A percentile compares a stretch with the other conserved stretches of the same genome.
Evolutionary conservation across 805 yeast genomes (phyloP).

Genomic region (Pichia cabralensis): DNA sequence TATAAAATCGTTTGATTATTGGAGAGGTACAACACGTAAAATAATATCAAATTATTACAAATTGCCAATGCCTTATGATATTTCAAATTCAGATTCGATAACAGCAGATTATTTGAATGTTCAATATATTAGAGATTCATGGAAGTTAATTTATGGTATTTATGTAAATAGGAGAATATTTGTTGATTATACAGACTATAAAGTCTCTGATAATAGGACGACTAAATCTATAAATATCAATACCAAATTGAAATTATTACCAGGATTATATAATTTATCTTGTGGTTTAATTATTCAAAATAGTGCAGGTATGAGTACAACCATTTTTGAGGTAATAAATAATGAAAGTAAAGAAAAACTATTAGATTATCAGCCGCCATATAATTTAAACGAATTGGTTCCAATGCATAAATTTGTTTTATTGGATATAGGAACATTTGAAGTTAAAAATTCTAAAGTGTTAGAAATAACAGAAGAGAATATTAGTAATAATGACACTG

Average conservation of each 20-base stretch:
- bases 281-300: slow-evolving; percentile 44
- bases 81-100: background rate
- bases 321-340: slow-evolving; percentile 38
- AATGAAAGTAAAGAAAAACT: slow-evolving; percentile 21
- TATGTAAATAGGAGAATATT: slow-evolving; percentile 42
- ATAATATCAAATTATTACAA: slow-evolving; percentile 18
- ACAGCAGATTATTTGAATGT: slow-evolving; percentile 12
- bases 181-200: slow-evolving; percentile 32
- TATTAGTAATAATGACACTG: no score
- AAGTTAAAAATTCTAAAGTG: slow-evolving; percentile 4
- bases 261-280: slow-evolving; percentile 41
- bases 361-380: slow-evolving; percentile 44
- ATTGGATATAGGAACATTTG: slow-evolving; percentile 41
- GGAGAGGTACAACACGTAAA: slow-evolving; percentile 21
- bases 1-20: slow-evolving; percentile 27
- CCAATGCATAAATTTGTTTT: slow-evolving; percentile 42
- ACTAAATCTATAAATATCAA: slow-evolving; percentile 30
- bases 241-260: slow-evolving; percentile 36
- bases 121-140: slow-evolving; percentile 38
- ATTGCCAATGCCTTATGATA: background rate
- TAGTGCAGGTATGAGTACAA: slow-evolving; percentile 49
- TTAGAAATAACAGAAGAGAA: no score
- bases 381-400: slow-evolving; percentile 46
- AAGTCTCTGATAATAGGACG: slow-evolving; percentile 32
- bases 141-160: slow-evolving; percentile 43